Base-by-base conservation (phyloP, 306 rosid species). In the Cercis canadensis region DNA sequence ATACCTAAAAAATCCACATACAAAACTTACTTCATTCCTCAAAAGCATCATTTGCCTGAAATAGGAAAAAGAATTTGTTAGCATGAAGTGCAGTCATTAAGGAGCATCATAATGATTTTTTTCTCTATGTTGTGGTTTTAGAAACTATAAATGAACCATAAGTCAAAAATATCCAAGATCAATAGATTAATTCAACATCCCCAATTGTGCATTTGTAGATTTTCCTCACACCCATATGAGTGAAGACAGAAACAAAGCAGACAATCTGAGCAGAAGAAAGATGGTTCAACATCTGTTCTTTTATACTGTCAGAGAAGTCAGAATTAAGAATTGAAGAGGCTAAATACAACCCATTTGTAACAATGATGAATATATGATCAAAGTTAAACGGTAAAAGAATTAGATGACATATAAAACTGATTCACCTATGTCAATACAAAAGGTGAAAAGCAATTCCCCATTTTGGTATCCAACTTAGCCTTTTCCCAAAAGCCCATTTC, bases 11-110 rank as follows among this genome's bases (percentile, higher is more conserved):
- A 73, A 68, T 64, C 43, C 75, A 81, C 47, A 67, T 16, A 53
- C 56, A 73, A 73, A 70, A 77, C 63, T 67, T 53, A 50, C 72
- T 80, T 52, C 45, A 37, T 63, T 63, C 54, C 77, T 69, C 69
- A 51, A 52, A 58, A 36, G 41, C 61, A 71, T 67, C 37, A 19
- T 53, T 65, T 24, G 18, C 74, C 81, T 82, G 45, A 62, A 78
- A 72, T 33, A 69, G 18, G 55, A 69, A 62, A 50, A 78, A 54
- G 75, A 78, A 16, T 13, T 54, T 75, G 66, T 75, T 43, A 75
- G 70, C 61, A 11, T 16, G 14, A 51, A 63, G 47, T 47, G 44
- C 55, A 75, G 60, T 58, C 31, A 51, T 60, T 12, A 18, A 82
- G 43, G 57, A 14, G 54, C 71, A 50, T 44, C 6, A 68, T 51